Evolutionary conservation across 2,329 filamentous ascomycete species (phyloP), one percentile per base, ranked within the genome.

Genomic region (Beauveria medogensis): DNA sequence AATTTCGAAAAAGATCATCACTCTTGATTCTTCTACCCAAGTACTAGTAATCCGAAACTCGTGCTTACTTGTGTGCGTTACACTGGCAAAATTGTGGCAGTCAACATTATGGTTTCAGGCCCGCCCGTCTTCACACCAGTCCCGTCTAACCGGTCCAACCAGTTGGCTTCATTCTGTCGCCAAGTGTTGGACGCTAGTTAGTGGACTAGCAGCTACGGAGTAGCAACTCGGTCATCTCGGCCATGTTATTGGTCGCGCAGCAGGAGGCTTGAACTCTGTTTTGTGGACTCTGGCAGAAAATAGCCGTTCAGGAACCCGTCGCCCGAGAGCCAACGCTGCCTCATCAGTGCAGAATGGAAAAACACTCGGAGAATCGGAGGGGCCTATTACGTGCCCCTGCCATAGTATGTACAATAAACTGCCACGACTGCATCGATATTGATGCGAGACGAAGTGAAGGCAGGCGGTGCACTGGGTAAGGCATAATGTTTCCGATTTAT

Each of bases 251-350:
- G 56, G 56, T 30, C 14, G 26, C 47, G n/a, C 34, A 34, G 22
- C 44, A 7, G 9, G 47, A 44, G 46, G 56, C 40, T 37, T 44
- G 50, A 59, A 59, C 56, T 59, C 26, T 59, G 47, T 59, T 59
- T 59, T 59, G 46, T 53, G 56, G 56, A 40, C 56, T 59, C 22
- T 51, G n/a, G 20, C 54, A 26, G 5, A 41, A 26, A 24, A 16
- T 28, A 10, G 40, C 30, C 41, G 41, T 34, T 34, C 53, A 55
- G 53, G 53, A 46, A 55, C 53, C 40, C 24, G 53, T 16, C 24
- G 53, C 53, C 20, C 24, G 12, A 53, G n/a, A 34, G 30, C 14
- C 30, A 14, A 5, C 30, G 30, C 30, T 34, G 30, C 12, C 30
- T 34, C 30, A 34, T 34, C 30, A 34, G 10, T 34, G 12, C 12